Evolutionary conservation across 768 basidiomycete species (phyloP).

Genomic region (Amyloporia xantha): DNA sequence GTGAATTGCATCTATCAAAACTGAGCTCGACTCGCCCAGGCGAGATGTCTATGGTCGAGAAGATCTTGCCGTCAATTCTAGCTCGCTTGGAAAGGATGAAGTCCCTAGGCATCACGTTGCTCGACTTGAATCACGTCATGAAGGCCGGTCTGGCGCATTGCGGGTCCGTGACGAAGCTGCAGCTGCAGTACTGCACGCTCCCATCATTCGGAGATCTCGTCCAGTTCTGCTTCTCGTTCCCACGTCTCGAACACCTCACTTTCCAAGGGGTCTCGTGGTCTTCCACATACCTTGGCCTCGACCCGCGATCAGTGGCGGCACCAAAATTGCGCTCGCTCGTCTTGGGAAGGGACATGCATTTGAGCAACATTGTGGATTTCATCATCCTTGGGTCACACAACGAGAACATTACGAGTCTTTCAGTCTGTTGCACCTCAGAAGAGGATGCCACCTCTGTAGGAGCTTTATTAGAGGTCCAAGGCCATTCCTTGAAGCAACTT

Average conservation of each 20-base stretch:
- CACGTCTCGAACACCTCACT: slow-evolving; percentile 12
- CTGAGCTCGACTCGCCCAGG: background rate
- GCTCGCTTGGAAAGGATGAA: slow-evolving; percentile 9
- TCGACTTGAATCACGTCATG: slow-evolving; percentile 6
- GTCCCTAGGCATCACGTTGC: slow-evolving; percentile 6
- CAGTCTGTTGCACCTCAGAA: slow-evolving; percentile 14
- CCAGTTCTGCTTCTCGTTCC: slow-evolving; percentile 19
- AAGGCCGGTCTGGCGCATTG: slow-evolving; percentile 2
- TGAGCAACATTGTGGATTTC: slow-evolving; percentile 16
- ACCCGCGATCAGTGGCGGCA: background rate
- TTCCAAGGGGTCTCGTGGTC: slow-evolving; percentile 19
- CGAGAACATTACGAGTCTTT: slow-evolving; percentile 10
- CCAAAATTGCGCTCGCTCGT: slow-evolving; percentile 10
- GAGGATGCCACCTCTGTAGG: slow-evolving; percentile 17
- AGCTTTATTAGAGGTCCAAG: slow-evolving; percentile 14
- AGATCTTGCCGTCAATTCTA: slow-evolving; percentile 8
- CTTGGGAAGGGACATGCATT: slow-evolving; percentile 16
- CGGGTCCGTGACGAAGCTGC: slow-evolving; percentile 14
- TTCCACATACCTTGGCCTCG: background rate
- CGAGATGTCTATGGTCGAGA: background rate
- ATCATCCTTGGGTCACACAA: slow-evolving; percentile 13
- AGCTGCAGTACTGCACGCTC: slow-evolving; percentile 21
- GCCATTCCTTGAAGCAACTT: slow-evolving; percentile 14
- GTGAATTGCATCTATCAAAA: slow-evolving; percentile 15
- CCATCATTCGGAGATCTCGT: slow-evolving; percentile 18